phyloP scores from a whole-genome alignment of 495 filamentous ascomycete species.

The Neurospora sp. region DNA sequence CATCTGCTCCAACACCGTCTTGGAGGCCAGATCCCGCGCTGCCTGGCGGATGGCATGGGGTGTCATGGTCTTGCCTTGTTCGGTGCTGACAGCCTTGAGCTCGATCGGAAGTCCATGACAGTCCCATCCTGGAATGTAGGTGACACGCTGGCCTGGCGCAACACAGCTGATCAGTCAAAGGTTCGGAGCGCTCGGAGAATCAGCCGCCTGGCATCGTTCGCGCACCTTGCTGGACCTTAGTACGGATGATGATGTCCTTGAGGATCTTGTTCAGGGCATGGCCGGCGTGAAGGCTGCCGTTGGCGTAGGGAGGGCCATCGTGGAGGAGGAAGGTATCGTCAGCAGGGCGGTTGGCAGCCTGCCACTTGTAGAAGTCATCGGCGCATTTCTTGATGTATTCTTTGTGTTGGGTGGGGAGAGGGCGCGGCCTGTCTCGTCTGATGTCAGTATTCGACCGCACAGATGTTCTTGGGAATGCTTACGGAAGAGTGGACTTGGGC shows the following conservation, averaged over 20 bases:
- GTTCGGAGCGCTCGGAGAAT: background rate
- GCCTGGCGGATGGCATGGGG: constrained; percentile 48
- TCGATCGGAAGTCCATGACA: constrained; percentile 98
- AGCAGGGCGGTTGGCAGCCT: constrained; percentile 47
- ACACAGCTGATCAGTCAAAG: background rate
- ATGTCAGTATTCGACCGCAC: background rate
- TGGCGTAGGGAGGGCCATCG: constrained; percentile 96
- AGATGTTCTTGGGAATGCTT: constrained; percentile 7
- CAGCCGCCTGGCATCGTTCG: background rate
- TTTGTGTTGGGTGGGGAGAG: constrained; percentile 32
- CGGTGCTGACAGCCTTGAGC: constrained; percentile 74
- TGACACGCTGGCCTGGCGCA: constrained; percentile 46
- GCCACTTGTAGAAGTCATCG: constrained; percentile 85
- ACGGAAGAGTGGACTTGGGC: constrained; percentile 40
- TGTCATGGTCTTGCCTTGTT: constrained; percentile 23
- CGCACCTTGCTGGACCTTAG: constrained; percentile 63
- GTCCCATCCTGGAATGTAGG: constrained; percentile 96
- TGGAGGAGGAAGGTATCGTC: constrained; percentile 67
- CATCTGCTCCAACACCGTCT: constrained; percentile 74
- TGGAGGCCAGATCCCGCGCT: constrained; percentile 63
- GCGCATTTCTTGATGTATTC: constrained; percentile 69
- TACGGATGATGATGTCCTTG: constrained; percentile 84
- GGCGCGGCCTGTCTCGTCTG: constrained; percentile 29
- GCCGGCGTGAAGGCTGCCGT: constrained; percentile 88
- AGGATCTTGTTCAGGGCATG: constrained; percentile 96